Base-by-base conservation (phyloP, 306 rosid genomes). In the Dryas drummondii region DNA sequence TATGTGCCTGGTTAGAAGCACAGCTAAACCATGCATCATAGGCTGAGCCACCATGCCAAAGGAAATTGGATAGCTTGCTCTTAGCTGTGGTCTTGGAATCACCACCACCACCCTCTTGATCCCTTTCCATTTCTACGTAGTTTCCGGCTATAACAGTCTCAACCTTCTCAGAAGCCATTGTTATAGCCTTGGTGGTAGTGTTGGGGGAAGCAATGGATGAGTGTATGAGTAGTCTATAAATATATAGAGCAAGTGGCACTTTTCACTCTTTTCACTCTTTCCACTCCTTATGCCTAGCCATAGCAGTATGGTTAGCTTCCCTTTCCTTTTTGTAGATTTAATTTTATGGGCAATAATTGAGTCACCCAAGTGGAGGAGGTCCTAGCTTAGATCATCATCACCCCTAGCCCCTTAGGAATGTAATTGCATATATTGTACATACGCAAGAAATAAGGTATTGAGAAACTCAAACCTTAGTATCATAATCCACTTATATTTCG, bases 11-110 rank as follows among this genome's bases (percentile, higher is more conserved):
- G 79, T 94, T 94, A 66, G 97, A 94, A 86, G 99, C 85, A 81
- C 97, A 91, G 84, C 97, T 94, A 64, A 94, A 94, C 97, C 98
- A 94, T 47, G 98, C 97, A 82, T 94, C 98, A 67, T 94, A 94
- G 52, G 91, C 97, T n/a, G 98, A 94, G 52, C 97, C 98, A 50
- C 98, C 98, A 73, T 91, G 97, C 99, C 97, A 90, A 61, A 94
- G 86, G 44, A 90, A 50, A 51, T 57, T 76, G 2, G 97, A 92
- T 3, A 94, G 37, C 78, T 88, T 94, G 88, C 87, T 57, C 63
- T 58, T 57, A 0, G 76, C 11, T 26, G 87, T 50, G 3, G 91
- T 78, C 68, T 87, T 87, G 32, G 97, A 81, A 75, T 80, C 84
- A 9, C 78, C 84, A 5, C 57, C 89, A 45, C 85, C 96, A 81